Evolutionary conservation across 495 filamentous ascomycete species (phyloP), one percentile per base, ranked within the genome.

Genomic region (Daldinia concentrica): DNA sequence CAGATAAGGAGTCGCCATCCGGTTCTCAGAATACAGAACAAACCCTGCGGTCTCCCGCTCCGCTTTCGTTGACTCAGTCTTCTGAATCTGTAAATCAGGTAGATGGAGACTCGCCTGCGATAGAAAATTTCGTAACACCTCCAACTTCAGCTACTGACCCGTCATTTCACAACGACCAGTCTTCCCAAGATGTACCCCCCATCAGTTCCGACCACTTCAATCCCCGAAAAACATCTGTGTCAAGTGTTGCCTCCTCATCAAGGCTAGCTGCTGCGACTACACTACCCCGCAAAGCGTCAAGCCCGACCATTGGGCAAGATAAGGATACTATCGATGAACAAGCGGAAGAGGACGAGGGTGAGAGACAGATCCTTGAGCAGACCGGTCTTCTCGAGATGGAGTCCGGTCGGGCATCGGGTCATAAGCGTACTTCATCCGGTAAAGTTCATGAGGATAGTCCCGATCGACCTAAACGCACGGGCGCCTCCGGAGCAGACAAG

Each of bases 111-210:
- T 83, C 83, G 6, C 77, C 79, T 0, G 69, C 60, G 4, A 71
- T 75, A 0, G 82, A 84, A n/a, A 75, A 77, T 7, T 83, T 84
- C 63, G 80, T 83, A 70, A 85, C 83, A 3, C 83, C 82, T 0
- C 83, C 82, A 2, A 81, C 79, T 22, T 82, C 75, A 51, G 82
- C 80, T 9, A 82, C 79, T 12, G 72, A 77, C n/a, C 77, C 80
- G 3, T 81, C 78, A 37, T 84, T 85, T 60, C 84, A 85, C 34
- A 83, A 79, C 52, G 75, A 78, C 11, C 82, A 86, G 56, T 78
- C 84, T 51, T 81, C 84, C 9, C 86, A 86, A 82, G 85, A 87
- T 59, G 70, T 87, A 36, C 85, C 88, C 29, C 82, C 82, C 26
- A 77, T 86, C 14, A 75, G 80, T 24, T 81, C 80, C 45, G 79